These are phyloP conservation scores for Petasospora rhodanensis DNA, from an alignment of 1,139 yeast genomes.

Conservation along the genomic window DNA sequence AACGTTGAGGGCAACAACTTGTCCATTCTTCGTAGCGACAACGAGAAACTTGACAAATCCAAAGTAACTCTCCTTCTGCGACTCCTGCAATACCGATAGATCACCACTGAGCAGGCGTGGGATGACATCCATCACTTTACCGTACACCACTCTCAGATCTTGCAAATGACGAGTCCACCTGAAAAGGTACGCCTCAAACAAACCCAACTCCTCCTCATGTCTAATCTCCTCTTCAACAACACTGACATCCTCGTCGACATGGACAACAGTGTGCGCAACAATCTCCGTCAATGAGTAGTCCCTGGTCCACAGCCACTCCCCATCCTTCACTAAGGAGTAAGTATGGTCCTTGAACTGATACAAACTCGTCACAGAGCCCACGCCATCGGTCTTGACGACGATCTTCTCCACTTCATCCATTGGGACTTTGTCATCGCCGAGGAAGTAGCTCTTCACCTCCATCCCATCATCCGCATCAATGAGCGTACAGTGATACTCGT, in stretches of 20 bases:
- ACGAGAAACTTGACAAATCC: conserved; percentile 48
- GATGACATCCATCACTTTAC: conserved; percentile 11
- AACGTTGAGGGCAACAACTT: conserved; percentile 41
- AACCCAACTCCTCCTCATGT: conserved; percentile 34
- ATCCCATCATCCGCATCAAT: conserved; percentile 24
- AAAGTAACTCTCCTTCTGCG: conserved; percentile 31
- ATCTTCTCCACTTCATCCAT: conserved; percentile 21
- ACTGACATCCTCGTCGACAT: conserved; percentile 31
- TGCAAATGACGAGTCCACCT: conserved; percentile 38
- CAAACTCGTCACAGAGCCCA: conserved; percentile 18
- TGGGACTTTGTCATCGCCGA: conserved; percentile 17
- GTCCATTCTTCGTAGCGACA: conserved; percentile 39
- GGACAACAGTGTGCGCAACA: conserved; percentile 36
- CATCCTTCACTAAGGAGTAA: conserved; percentile 25
- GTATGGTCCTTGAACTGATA: conserved; percentile 20
- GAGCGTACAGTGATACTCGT: conserved; percentile 21
- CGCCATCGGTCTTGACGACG: conserved; percentile 17
- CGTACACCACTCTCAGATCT: conserved; percentile 16
- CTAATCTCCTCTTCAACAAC: conserved; percentile 35
- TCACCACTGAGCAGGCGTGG: conserved; percentile 19
- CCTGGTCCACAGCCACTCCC: conserved; percentile 37
- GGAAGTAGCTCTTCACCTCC: conserved; percentile 16
- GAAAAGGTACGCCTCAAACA: conserved; percentile 38
- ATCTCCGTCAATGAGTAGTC: conserved; percentile 44
- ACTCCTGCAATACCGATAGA: conserved; percentile 1